phyloP scores from a whole-genome alignment of 2,329 filamentous ascomycete genomes.

The Coleophoma crateriformis region DNA sequence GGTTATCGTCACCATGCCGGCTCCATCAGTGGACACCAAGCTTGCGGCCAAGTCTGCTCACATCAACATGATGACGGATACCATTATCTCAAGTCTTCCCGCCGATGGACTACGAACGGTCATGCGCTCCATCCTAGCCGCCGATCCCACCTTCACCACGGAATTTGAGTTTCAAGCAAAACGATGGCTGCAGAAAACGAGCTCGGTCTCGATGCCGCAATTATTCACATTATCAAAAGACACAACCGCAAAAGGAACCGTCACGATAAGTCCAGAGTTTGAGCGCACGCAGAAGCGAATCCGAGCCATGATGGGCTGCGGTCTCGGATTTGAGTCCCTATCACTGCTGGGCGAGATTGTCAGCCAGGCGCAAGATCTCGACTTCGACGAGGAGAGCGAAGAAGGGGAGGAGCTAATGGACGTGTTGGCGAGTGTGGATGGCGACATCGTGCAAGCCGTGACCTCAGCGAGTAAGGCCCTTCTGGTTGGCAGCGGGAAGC shows the following conservation, averaged over 20 bases:
- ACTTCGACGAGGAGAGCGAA: neutral
- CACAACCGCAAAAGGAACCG: neutral
- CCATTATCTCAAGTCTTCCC: constrained; percentile 36
- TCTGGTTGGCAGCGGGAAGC: constrained; percentile 4
- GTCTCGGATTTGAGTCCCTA: constrained; percentile 25
- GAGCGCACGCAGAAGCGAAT: constrained; percentile 16
- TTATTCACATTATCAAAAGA: constrained; percentile 5
- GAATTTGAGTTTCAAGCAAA: constrained; percentile 27
- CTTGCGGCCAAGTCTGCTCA: constrained; percentile 26
- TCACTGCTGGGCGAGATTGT: constrained; percentile 10
- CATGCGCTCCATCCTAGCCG: constrained; percentile 25
- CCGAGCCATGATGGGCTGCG: constrained; percentile 28
- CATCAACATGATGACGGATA: constrained; percentile 42
- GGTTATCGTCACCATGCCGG: neutral
- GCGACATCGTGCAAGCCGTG: constrained; percentile 19
- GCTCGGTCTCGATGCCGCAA: constrained; percentile 10
- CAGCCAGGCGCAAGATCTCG: constrained; percentile 6
- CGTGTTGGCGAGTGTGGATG: constrained; percentile 25
- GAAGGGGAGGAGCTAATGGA: constrained; percentile 11
- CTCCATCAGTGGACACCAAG: neutral
- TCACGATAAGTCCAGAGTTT: constrained; percentile 4
- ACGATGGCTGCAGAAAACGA: constrained; percentile 21
- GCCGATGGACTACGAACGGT: constrained; percentile 33
- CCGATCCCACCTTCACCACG: constrained; percentile 25
- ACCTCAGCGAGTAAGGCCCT: constrained; percentile 21